Evolutionary conservation across 106 monocot species (phyloP).

Genomic region (Cymbidium sinense): DNA sequence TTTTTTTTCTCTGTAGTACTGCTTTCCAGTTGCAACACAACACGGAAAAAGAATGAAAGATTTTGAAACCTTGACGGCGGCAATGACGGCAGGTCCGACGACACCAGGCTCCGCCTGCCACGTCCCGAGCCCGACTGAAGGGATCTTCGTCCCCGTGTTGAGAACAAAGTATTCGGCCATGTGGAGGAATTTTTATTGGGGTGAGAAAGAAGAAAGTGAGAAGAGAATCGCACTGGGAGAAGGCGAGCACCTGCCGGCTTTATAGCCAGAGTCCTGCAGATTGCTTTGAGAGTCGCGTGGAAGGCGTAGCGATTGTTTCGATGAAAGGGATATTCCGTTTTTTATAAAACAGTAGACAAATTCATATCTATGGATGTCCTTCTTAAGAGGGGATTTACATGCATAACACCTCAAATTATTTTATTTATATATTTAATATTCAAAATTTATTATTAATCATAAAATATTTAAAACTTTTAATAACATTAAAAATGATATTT

Average conservation of each 20-base stretch:
- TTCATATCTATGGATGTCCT: no score
- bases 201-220: not conserved
- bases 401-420: no score
- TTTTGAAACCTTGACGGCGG: slow-evolving; percentile 48
- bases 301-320: not conserved
- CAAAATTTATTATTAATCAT: no score
- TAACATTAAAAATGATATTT: no score
- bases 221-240: not conserved
- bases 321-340: no score
- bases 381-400: no score
- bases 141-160: slow-evolving; percentile 72
- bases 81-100: slow-evolving; percentile 44
- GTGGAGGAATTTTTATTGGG: not conserved
- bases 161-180: slow-evolving; percentile 46
- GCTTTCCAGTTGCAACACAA: not conserved
- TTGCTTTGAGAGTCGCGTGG: not conserved
- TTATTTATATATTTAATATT: no score
- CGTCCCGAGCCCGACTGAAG: slow-evolving; percentile 58
- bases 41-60: not conserved
- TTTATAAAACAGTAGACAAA: no score
- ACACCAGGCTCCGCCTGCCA: slow-evolving; percentile 38
- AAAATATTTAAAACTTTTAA: no score
- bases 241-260: no score
- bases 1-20: no score
- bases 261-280: no score